Percentiles rank a stretch among this genome's conserved stretches.
Conservation (phyloP, 306 rosid species). For the Chamaecrista fasciculata region DNA sequence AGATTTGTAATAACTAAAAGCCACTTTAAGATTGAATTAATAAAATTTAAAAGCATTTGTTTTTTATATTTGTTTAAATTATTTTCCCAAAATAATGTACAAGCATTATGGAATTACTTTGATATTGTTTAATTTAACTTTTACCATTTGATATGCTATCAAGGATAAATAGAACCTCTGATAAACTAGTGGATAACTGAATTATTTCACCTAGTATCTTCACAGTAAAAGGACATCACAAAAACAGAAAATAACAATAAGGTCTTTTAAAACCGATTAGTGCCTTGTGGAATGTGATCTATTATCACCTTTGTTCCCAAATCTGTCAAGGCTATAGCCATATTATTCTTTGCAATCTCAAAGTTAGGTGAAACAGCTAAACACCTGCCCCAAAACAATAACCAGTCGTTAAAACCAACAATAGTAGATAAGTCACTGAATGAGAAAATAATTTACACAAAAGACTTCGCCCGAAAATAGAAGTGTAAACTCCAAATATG, state of each 20-base stretch:
- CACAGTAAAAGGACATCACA: constrained; percentile 11
- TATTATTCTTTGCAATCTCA: constrained; percentile 95
- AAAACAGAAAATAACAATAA: not conserved
- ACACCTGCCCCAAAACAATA: constrained; percentile 62
- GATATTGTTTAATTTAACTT: constrained; percentile 20
- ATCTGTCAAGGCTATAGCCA: constrained; percentile 99
- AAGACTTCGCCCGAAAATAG: constrained; percentile 3
- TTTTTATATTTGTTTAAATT: not conserved
- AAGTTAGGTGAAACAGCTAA: constrained; percentile 95
- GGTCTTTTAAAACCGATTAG: not conserved
- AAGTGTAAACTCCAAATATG: not conserved
- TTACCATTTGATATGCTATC: constrained; percentile 5
- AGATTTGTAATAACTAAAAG: not conserved
- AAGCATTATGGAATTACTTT: not conserved
- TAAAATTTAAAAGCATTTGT: not conserved
- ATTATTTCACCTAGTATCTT: not conserved
- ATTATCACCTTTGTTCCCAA: constrained; percentile 91
- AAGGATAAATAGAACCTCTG: not conserved
- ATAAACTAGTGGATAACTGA: not conserved
- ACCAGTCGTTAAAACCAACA: constrained; percentile 18
- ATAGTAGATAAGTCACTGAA: not conserved
- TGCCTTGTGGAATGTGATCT: not conserved
- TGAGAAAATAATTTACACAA: not conserved
- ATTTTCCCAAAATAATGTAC: not conserved
- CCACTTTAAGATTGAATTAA: not conserved